A percentile compares a stretch with the other conserved stretches of the same genome.
These are phyloP conservation scores for Luffa aegyptiaca DNA, from an alignment of 306 rosid species.

Conservation along the genomic window DNA sequence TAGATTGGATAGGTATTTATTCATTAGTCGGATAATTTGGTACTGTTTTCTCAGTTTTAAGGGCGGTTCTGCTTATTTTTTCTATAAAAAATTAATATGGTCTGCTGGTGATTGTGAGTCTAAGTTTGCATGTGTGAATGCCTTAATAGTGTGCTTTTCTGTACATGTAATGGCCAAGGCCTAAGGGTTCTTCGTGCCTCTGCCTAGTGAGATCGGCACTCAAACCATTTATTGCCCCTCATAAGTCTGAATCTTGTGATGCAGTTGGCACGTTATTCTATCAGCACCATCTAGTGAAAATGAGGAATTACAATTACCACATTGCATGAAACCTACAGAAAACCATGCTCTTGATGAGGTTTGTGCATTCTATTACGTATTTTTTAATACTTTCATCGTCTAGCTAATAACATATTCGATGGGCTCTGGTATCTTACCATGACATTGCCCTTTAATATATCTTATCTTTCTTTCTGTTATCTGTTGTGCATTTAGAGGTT, in stretches of 20 bases:
- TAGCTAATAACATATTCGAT: neutral
- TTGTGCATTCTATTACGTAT: constrained; percentile 17
- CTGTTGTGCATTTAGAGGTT: neutral
- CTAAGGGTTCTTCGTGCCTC: neutral
- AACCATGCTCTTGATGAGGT: constrained; percentile 73
- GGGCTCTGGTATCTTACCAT: neutral
- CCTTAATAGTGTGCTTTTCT: neutral
- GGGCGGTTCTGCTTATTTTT: neutral
- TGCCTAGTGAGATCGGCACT: neutral
- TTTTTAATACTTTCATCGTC: neutral
- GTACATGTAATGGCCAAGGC: neutral
- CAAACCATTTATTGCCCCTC: neutral
- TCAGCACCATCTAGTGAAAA: constrained; percentile 54
- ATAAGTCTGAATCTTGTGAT: constrained; percentile 13
- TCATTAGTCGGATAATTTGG: neutral
- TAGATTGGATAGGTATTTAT: constrained; percentile 62
- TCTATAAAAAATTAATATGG: neutral
- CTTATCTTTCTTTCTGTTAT: neutral
- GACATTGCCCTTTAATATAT: neutral
- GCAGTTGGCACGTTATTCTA: constrained; percentile 69
- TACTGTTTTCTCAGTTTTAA: neutral
- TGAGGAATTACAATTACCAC: constrained; percentile 59
- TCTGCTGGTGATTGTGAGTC: neutral
- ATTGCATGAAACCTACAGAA: constrained; percentile 55
- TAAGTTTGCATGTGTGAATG: neutral